phyloP scores from a whole-genome alignment of 164 flowering plant species.

The Kalanchoe fedtschenkoi region DNA sequence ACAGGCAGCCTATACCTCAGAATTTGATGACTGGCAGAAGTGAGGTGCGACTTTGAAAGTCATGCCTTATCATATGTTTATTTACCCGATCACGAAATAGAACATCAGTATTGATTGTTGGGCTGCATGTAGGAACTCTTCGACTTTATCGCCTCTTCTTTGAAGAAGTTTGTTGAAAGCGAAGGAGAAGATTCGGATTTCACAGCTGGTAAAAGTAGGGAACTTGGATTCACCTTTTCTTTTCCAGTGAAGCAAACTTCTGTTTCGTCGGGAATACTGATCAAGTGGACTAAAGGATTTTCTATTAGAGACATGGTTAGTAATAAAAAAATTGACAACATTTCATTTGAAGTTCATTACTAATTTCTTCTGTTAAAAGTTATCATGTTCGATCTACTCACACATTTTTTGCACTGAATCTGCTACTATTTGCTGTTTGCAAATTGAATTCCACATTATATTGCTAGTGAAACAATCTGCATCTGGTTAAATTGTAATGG shows the following conservation, averaged over 20 bases:
- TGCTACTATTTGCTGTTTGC: neutral
- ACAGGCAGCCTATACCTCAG: conserved; percentile 56
- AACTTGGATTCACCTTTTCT: conserved; percentile 86
- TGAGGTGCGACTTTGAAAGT: conserved; percentile 37
- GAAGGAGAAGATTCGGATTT: conserved; percentile 31
- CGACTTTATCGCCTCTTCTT: conserved; percentile 61
- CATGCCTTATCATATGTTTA: neutral
- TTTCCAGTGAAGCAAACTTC: conserved; percentile 80
- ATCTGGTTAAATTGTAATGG: neutral
- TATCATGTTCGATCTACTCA: neutral
- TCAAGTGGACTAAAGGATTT: conserved; percentile 93
- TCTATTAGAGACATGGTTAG: conserved; percentile 67
- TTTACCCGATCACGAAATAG: neutral
- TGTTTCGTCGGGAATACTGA: conserved; percentile 58
- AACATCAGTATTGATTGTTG: neutral
- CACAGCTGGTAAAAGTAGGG: conserved; percentile 32
- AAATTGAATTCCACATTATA: neutral
- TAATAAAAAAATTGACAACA: conserved; percentile 6
- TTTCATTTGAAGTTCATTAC: neutral
- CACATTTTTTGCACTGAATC: neutral
- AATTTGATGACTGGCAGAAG: conserved; percentile 65
- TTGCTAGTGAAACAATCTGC: neutral
- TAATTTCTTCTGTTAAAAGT: no score
- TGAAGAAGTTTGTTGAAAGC: conserved; percentile 56
- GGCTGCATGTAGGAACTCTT: conserved; percentile 58